phyloP scores from a whole-genome alignment of 2,329 filamentous ascomycete species.

The Penicillium sumatraense region DNA sequence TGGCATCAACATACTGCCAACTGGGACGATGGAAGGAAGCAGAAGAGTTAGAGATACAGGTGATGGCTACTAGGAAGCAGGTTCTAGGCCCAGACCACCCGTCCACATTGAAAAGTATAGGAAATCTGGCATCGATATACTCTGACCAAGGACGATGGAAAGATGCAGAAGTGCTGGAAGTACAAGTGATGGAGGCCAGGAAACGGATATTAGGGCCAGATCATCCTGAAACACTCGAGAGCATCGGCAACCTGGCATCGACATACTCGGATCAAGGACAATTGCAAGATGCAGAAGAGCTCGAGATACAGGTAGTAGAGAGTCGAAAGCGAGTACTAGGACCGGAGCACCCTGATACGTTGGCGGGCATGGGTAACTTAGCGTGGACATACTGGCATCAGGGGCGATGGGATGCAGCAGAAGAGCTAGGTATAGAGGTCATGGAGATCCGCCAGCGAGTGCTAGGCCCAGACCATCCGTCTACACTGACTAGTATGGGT shows the following conservation, averaged over 20 bases:
- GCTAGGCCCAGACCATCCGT: no score
- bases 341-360: constrained; percentile 12
- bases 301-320: background rate
- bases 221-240: constrained; percentile 9
- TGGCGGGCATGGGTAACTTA: constrained; percentile 5
- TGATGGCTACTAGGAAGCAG: background rate
- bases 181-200: constrained; percentile 19
- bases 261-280: background rate
- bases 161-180: constrained; percentile 20
- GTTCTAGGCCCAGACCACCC: background rate
- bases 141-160: background rate
- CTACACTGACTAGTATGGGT: background rate
- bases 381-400: background rate
- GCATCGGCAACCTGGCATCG: constrained; percentile 1
- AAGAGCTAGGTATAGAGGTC: background rate
- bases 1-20: no score
- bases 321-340: background rate
- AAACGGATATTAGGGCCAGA: constrained; percentile 20
- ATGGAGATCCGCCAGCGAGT: no score
- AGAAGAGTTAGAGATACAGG: no score
- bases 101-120: background rate
- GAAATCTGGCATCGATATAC: background rate
- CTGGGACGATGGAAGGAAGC: no score
- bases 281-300: constrained; percentile 6
- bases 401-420: background rate